Base-by-base conservation (phyloP, 176 grass and related monocot species). In the Musa itinerans region DNA sequence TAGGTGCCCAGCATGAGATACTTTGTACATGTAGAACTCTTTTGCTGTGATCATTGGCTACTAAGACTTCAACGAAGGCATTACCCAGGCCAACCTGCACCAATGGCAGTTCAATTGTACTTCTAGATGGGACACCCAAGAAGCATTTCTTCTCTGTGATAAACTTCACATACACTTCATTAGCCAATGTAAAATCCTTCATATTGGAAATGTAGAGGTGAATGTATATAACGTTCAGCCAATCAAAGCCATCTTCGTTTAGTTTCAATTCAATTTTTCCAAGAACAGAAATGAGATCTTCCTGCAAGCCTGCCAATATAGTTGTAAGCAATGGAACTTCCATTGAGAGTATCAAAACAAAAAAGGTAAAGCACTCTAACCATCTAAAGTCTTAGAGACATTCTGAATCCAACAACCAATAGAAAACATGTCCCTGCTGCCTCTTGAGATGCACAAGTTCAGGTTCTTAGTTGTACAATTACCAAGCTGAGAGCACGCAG, bases 1-100 rank as follows among this genome's bases (percentile, higher is more conserved):
- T 98, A 83, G 94, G 94, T 23, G 94, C 94, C 94, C 94, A 98
- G 78, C 89, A 98, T 56, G 94, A 98, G 80, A 98, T 87, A 87
- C 94, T 98, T 76, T 98, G 94, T 69, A 98, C 94, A 74, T 98
- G 94, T 74, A 98, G 88, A 86, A 98, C 94, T 86, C 77, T 89
- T 80, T 93, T 98, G 74, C 74, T 65, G 15, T 88, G 80, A 61
- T 98, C 88, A 25, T 79, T 86, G 79, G 94, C 62, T 52, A 89
- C 86, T 76, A 98, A 79, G 77, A 98, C 90, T 81, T 98, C 94
- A 14, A 98, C 85, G 74, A 87, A 90, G 72, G 85, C 83, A 75
- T 88, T 71, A 63, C 90, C 94, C 20, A 86, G 75, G 56, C 90
- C 88, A 83, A 56, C 83, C 63, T 87, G 62, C 57, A 80, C 50